These are phyloP conservation scores for Xerocomus brunneocitrinus DNA, from an alignment of 768 basidiomycete species.

Conservation along the genomic window DNA sequence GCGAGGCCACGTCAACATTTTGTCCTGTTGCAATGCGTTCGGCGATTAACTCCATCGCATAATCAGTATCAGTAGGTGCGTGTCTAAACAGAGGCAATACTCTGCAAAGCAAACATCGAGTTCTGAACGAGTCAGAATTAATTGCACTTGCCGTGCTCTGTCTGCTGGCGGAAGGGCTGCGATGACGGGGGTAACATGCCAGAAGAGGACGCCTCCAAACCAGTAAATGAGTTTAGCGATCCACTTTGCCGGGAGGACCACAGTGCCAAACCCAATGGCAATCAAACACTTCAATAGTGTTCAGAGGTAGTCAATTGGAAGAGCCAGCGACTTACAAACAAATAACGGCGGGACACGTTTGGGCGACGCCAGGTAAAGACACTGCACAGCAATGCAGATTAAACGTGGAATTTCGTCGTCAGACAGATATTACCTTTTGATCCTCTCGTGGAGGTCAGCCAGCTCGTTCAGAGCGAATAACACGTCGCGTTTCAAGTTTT, in stretches of 20 bases:
- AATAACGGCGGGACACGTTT: constrained; percentile 45
- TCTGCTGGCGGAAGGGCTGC: constrained; percentile 45
- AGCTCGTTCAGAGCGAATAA: constrained; percentile 43
- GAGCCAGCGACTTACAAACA: constrained; percentile 34
- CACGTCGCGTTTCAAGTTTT: constrained; percentile 39
- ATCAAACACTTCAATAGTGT: constrained; percentile 32
- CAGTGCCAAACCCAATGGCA: constrained; percentile 34
- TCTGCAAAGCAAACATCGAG: constrained; percentile 27
- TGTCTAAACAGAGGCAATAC: constrained; percentile 45
- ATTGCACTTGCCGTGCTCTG: constrained; percentile 38
- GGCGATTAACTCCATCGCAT: constrained; percentile 66
- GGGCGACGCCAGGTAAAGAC: constrained; percentile 67
- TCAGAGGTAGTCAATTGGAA: neutral
- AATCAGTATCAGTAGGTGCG: constrained; percentile 64
- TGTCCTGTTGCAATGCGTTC: constrained; percentile 54
- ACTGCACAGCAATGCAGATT: constrained; percentile 30
- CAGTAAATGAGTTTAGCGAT: constrained; percentile 46
- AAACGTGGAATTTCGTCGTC: neutral
- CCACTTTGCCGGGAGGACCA: constrained; percentile 47
- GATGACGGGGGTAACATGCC: constrained; percentile 60
- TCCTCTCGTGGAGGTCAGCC: constrained; percentile 58
- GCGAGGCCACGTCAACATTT: constrained; percentile 36
- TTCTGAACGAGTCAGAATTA: neutral
- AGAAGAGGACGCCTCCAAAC: constrained; percentile 49
- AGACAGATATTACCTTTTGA: constrained; percentile 48